Conservation (phyloP, 768 basidiomycete genomes). For the Termitomyces sp. region DNA sequence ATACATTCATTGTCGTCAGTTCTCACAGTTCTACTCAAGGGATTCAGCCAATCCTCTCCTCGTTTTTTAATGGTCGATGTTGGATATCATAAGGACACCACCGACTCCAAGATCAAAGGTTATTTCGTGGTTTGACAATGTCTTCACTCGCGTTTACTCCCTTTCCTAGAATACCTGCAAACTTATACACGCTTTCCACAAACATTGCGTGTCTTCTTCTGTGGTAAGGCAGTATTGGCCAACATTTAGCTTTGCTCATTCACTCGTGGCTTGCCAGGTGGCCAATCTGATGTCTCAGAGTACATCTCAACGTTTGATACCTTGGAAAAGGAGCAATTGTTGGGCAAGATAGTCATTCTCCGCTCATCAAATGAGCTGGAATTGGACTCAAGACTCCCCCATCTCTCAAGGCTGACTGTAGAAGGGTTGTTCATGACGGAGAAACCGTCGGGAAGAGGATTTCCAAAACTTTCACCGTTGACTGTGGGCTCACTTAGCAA, state of each 20-base stretch:
- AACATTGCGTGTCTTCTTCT: constrained; percentile 70
- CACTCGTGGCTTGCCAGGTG: constrained; percentile 36
- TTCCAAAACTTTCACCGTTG: constrained; percentile 44
- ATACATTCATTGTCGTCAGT: neutral
- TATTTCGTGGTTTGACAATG: neutral
- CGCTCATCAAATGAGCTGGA: constrained; percentile 43
- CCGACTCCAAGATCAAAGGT: constrained; percentile 74
- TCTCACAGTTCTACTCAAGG: constrained; percentile 26
- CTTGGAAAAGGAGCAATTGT: constrained; percentile 57
- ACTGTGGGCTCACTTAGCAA: constrained; percentile 40
- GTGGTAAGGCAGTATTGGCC: constrained; percentile 40
- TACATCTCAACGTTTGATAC: constrained; percentile 55
- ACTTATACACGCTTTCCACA: constrained; percentile 72
- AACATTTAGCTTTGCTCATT: neutral
- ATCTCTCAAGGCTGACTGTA: constrained; percentile 50
- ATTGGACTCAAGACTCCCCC: constrained; percentile 41
- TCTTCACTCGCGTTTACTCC: neutral
- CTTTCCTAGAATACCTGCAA: constrained; percentile 57
- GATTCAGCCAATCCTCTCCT: constrained; percentile 72
- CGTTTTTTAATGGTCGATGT: constrained; percentile 71
- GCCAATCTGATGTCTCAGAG: constrained; percentile 40
- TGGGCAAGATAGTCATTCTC: constrained; percentile 65
- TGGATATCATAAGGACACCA: constrained; percentile 56
- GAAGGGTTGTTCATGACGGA: constrained; percentile 47
- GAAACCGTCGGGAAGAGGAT: constrained; percentile 26